Base-by-base conservation (phyloP, 2,329 filamentous ascomycete species). In the Ophiostoma populinum region DNA sequence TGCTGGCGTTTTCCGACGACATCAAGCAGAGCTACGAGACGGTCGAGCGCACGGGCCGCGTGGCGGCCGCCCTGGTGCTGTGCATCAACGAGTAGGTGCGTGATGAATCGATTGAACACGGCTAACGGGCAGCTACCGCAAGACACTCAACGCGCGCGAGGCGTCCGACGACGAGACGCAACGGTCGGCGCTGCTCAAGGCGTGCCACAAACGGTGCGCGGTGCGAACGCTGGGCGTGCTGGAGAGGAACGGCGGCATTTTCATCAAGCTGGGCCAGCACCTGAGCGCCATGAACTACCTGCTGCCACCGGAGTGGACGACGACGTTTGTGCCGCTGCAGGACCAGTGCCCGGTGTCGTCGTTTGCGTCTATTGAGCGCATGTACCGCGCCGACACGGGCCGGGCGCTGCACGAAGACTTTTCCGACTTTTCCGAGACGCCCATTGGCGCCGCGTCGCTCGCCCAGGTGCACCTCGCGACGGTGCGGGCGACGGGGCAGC, bases 221-320 rank as follows among this genome's bases (percentile, higher is more conserved):
- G 70, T 83, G 48, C 73, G 90, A 42, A 94, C 90, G 1, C 61
- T 95, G 27, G 69, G 67, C 38, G 86, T 92, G 2, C 60, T 95
- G 44, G 90, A 98, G 63, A 83, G 81, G 63, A 95, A 94, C 55
- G 90, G 92, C 18, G 92, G 87, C 19, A 93, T 98, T 43, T 98
- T 95, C 48, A 95, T 98, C 54, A 98, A 98, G 57, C 62, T 98
- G 25, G 90, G 90, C 7, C 90, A 98, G 49, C 90, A 98, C 57
- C 56, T 98, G 56, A 93, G 83, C 54, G 87, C 83, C 43, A 81
- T 95, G 80, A 92, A 90, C 50, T 95, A 95, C 53, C 67, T 95
- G 8, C 66, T 95, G 8, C 87, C 87, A 2, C 58, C 68, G 33
- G 87, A 95, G 57, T 95, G 87, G 86, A 93, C 85, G 21, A 78